Evolutionary conservation across 441 rosid genomes (phyloP).

Genomic region (Theobroma grandiflorum): DNA sequence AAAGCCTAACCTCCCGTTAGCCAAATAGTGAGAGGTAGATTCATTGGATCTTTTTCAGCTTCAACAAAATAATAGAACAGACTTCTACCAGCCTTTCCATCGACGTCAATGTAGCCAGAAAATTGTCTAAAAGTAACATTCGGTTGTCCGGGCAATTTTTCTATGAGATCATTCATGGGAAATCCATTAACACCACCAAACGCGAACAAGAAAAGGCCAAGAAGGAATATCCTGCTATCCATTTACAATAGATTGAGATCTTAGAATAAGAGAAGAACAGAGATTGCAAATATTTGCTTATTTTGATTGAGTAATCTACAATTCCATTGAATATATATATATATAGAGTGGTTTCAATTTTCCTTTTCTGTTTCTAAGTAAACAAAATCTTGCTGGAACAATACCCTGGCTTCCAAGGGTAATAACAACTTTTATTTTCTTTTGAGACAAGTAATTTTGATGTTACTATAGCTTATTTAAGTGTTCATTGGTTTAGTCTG

Average conservation of each 20-base stretch:
- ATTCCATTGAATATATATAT: background rate
- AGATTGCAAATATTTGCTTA: background rate
- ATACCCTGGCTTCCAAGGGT: background rate
- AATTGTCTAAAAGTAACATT: background rate
- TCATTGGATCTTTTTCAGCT: background rate
- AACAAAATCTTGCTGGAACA: background rate
- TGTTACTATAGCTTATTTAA: too few relatives aligned
- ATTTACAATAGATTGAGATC: background rate
- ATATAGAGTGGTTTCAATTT: background rate
- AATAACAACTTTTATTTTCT: too few relatives aligned
- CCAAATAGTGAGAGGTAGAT: slow-evolving; percentile 19
- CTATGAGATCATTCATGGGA: slow-evolving; percentile 2
- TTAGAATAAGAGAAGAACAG: background rate
- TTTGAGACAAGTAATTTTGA: too few relatives aligned
- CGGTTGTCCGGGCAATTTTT: background rate
- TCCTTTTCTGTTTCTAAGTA: background rate
- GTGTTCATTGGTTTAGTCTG: too few relatives aligned
- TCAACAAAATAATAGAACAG: slow-evolving; percentile 23
- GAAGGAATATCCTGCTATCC: background rate
- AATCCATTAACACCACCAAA: background rate
- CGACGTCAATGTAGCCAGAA: slow-evolving; percentile 6
- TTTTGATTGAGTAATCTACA: background rate
- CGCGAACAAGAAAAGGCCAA: background rate
- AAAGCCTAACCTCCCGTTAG: slow-evolving; percentile 7
- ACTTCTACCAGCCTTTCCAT: background rate